Evolutionary conservation across 805 yeast genomes (phyloP), one percentile per base, ranked within the genome.

Genomic region (Jamesozyma piceae): DNA sequence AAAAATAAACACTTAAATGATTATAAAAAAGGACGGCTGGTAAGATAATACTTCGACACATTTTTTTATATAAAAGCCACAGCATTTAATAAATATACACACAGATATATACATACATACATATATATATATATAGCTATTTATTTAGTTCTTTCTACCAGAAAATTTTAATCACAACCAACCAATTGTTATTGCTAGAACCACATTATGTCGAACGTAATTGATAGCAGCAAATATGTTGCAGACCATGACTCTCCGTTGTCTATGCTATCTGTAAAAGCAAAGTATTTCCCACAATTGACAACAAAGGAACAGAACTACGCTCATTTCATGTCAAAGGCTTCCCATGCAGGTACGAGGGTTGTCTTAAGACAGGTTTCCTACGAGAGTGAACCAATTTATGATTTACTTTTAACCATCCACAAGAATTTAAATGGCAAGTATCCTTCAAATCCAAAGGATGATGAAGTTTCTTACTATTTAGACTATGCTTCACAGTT

Each of bases 301-400:
- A 71, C 82, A 14, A 62, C 66, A 6, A 62, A 67, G 32, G 80
- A 80, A 48, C 75, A 83, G 57, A 69, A 72, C 44, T 87, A 87
- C 57, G 94, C 95, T 18, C 95, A 87, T 65, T 78, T 78, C 60
- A 75, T 87, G 63, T 77, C 89, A 32, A 76, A 80, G 55, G 95
- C 95, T 2, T 77, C 88, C 35, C 94, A 84, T 59, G 77, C 77
- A 64, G 96, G 96, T 31, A 73, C 92, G 10, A 70, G 92, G 48
- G 84, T 80, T 5, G 85, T 83, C 2, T 66, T 85, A 46, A 72
- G 95, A 54, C 86, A 87, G 33, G 94, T 87, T 5, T 80, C 89
- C 10, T 82, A 82, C 19, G 95, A 87, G 55, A 75, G 87, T 46
- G 95, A 87, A 61, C 58, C 63, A 19, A 82, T 86, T 45, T 85